phyloP scores from a whole-genome alignment of 345 rosid genomes.

The Garcia nutans region DNA sequence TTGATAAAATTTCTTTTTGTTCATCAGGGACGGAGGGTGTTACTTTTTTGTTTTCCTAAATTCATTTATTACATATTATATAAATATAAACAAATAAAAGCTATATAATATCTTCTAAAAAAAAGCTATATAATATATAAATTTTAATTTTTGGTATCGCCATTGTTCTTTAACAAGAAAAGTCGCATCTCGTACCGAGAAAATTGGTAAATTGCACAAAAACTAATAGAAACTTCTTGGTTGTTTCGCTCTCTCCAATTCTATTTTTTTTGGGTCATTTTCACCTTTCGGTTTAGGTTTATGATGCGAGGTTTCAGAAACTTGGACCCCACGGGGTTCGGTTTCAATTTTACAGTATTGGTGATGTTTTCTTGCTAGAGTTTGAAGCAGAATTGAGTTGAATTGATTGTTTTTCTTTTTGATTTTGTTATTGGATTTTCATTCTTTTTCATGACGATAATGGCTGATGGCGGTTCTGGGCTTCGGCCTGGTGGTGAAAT shows the following conservation, averaged over 20 bases:
- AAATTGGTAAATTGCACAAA: neutral
- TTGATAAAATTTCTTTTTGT: no score
- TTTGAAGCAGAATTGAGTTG: neutral
- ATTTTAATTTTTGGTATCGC: neutral
- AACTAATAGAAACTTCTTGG: neutral
- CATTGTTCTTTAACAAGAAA: neutral
- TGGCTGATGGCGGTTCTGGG: constrained; percentile 11
- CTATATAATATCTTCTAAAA: no score
- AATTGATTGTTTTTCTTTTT: neutral
- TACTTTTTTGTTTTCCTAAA: no score
- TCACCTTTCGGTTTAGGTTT: neutral
- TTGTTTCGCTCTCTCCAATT: neutral
- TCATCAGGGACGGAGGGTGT: no score
- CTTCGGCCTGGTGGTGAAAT: neutral
- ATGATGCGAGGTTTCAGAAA: neutral
- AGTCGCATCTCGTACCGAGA: neutral
- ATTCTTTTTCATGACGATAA: neutral
- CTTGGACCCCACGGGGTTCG: neutral
- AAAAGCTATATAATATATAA: no score
- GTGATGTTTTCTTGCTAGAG: neutral
- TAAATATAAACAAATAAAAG: no score
- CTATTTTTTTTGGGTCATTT: neutral
- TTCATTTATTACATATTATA: no score
- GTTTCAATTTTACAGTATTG: neutral
- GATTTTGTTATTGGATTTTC: neutral